phyloP scores from a whole-genome alignment of 495 filamentous ascomycete species.

The Geopyxis carbonaria region DNA sequence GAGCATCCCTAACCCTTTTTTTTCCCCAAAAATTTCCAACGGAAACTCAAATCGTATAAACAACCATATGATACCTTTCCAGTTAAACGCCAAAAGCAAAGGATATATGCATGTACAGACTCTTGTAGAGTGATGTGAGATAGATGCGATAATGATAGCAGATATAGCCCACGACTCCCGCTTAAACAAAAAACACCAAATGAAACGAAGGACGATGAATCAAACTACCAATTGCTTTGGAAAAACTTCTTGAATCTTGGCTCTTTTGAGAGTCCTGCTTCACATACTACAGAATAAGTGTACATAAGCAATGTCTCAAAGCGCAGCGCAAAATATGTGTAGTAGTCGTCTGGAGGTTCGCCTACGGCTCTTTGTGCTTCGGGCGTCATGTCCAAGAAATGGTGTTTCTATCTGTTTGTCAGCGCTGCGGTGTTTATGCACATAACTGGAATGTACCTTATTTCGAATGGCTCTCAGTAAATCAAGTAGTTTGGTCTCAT shows the following conservation, averaged over 20 bases:
- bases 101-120: too few species aligned
- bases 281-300: constrained; percentile 15
- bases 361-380: constrained; percentile 65
- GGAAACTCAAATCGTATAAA: too few species aligned
- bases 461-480: constrained; percentile 81
- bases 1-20: too few species aligned
- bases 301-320: constrained; percentile 70
- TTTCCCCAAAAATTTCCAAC: too few species aligned
- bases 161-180: too few species aligned
- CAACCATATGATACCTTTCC: too few species aligned
- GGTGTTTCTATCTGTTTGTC: constrained; percentile 37
- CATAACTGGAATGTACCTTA: constrained; percentile 33
- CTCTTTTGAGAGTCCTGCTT: constrained; percentile 19
- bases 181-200: too few species aligned
- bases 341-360: constrained; percentile 63
- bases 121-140: too few species aligned
- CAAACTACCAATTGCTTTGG: background rate
- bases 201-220: too few species aligned
- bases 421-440: background rate
- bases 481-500: constrained; percentile 64
- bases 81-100: too few species aligned
- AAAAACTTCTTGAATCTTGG: constrained; percentile 12
- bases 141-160: too few species aligned
- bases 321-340: constrained; percentile 63
- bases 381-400: constrained; percentile 81